phyloP scores from a whole-genome alignment of 106 monocot species.

The Dioscorea zingiberensis region DNA sequence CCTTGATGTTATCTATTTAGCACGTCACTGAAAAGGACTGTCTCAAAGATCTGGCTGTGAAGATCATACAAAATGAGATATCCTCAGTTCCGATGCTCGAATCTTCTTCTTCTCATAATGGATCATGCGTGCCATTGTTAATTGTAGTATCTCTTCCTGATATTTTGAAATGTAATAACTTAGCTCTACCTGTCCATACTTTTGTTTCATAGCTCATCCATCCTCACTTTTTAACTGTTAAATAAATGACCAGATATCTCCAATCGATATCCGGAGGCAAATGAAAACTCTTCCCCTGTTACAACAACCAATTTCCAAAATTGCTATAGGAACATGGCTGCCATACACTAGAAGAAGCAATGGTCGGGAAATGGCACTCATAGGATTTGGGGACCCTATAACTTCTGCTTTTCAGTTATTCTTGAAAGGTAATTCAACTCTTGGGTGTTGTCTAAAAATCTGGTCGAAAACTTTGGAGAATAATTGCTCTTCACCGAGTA shows the following conservation, averaged over 20 bases:
- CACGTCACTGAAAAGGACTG: constrained; percentile 25
- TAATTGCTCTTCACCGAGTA: background rate
- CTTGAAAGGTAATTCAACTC: constrained; percentile 19
- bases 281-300: constrained; percentile 14
- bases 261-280: constrained; percentile 9
- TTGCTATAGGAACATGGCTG: constrained; percentile 41
- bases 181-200: background rate
- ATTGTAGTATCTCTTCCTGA: constrained; percentile 28
- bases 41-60: constrained; percentile 27
- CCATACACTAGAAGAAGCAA: constrained; percentile 6
- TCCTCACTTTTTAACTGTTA: background rate
- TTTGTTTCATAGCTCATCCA: too few relatives aligned
- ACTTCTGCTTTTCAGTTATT: constrained; percentile 23
- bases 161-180: constrained; percentile 35
- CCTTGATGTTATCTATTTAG: too few relatives aligned
- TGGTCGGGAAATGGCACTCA: constrained; percentile 1
- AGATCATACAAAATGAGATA: constrained; percentile 34
- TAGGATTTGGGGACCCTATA: constrained; percentile 9
- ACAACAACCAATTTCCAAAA: constrained; percentile 19
- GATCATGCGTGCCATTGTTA: constrained; percentile 16
- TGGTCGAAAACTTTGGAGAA: background rate
- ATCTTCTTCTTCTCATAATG: constrained; percentile 10
- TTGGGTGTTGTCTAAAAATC: too few relatives aligned
- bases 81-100: constrained; percentile 35
- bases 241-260: constrained; percentile 24